Evolutionary conservation across 192 early-diverging fungal species (phyloP), one percentile per base, ranked within the genome.

Genomic region (Umbelopsis ramanniana): DNA sequence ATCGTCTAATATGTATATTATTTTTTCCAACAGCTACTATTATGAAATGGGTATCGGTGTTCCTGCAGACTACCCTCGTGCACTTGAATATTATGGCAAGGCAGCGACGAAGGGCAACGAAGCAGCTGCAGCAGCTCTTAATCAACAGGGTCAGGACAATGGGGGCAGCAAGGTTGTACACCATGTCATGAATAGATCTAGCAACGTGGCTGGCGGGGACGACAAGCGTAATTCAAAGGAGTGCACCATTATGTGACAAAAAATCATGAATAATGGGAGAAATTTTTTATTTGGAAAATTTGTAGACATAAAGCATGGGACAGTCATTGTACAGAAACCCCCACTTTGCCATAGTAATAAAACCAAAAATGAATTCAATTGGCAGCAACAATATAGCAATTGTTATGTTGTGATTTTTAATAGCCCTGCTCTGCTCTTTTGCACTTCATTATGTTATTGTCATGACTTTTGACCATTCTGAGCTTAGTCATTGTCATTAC

Each of bases 41-140:
- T 76, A 81, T 60, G 79, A 81, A 22, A 72, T 76, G n/a, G 52
- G 76, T 4, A 69, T 72, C 63, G 79, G 79, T 2, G 74, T 74
- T 0, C 24, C 19, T 12, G 33, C 72, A 1, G 73, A 81, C 46
- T 72, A 74, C n/a, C 72, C 67, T 6, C 69, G 73, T 1, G 79
- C 79, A 22, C 37, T 74, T 9, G 72, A 74, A 24, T 77, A 77
- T 33, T 81, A 71, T 74, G 67, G 69, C 8, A 76, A 74, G 43
- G 79, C 79, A 12, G 79, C 75, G 4, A 74, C 75, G 1, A 81
- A 77, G 40, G 79, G 76, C 3, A 74, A 81, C 35, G 45, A 29
- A 35, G 50, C 60, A 47, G 79, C 79, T 9, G 63, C 69, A 43
- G 75, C 74, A 45, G 68, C 70, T 21, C 55, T 81, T 12, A 76